Base-by-base conservation (phyloP, 805 yeast species). In the Schizosaccharomyces lindneri region DNA sequence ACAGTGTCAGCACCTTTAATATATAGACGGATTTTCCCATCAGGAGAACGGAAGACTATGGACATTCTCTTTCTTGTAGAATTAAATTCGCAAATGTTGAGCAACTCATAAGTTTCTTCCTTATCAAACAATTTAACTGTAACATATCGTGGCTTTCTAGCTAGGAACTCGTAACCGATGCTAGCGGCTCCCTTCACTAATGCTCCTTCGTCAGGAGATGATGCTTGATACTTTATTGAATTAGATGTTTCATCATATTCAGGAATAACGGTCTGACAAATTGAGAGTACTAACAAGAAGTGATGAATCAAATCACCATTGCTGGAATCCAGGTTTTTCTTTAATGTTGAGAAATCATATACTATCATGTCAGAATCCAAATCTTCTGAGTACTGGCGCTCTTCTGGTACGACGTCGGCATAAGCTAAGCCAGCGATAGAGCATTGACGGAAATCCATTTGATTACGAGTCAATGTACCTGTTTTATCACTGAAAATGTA, bases 191-290 rank as follows among this genome's bases (percentile, higher is more conserved):
- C 99, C 67, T 89, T 88, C 1, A 93, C 99, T 64, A 93, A 76
- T 0, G 99, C 99, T 61, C 98, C 98, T 75, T 94, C 98, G 74
- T 93, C 99, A 0, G 98, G 98, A 0, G 97, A 89, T 0, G 98
- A 96, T 0, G 99, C 98, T 73, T 93, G 99, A 70, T 94, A 93
- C 70, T 87, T 89, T 65, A 93, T 82, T 51, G 13, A 21, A 51
- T 29, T 51, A 7, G 57, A 19, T 39, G 48, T 17, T 41, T 62
- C 62, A 5, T 72, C 73, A 21, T 79, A 74, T 70, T 93, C 98
- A 0, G 99, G 99, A 64, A 93, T 93, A 51, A 93, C 99, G 0
- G 99, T 94, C 68, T 93, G 99, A 70, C 98, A 93, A 0, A 95
- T 82, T 48, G 97, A 87, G 63, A 93, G 75, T 60, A 89, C 74